Base-by-base conservation (phyloP, 2,329 filamentous ascomycete species). In the Aspergillus sp. region DNA sequence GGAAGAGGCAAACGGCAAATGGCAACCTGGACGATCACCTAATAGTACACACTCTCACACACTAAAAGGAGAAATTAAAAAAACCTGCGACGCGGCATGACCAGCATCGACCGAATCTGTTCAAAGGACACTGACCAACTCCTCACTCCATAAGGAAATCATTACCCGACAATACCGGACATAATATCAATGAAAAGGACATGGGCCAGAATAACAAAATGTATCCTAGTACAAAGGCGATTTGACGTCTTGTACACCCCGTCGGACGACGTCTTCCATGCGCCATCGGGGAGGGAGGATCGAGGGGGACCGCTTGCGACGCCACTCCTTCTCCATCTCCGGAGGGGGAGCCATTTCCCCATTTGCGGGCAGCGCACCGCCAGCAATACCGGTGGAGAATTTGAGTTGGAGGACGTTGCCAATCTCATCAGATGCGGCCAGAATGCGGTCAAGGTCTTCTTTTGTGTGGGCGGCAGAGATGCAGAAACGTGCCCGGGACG, bases 401-500 rank as follows among this genome's bases (percentile, higher is more conserved):
- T 96, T 97, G 64, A 98, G 78, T 69, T 97, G 90, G 47, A 98
- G 73, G 26, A 94, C 79, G 55, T 95, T 88, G 48, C 91, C 90
- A 47, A 96, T 82, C 68, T 97, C 87, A 62, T 97, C 88, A 61
- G 91, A 97, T 10, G 93, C 93, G 4, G 81, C 77, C 43, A 98
- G 74, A 49, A 98, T 73, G 42, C 91, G 83, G 67, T 98, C 93
- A 59, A 98, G 79, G 65, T 98, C 93, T 43, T 98, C 93, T 75
- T 98, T 98, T 70, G 94, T 98, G 74, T 98, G 93, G 1, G 93
- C 88, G 2, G 93, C 83, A 3, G 89, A 95, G 45, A 98, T 82
- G 65, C 93, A 98, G 80, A 98, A 96, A 42, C 93, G 86, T 43
- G 88, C 93, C 53, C 93, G 86, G 19, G 91, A 96, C 52, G 87